Conservation (phyloP, 257 asterid species). For the Leonotis leonurus region DNA sequence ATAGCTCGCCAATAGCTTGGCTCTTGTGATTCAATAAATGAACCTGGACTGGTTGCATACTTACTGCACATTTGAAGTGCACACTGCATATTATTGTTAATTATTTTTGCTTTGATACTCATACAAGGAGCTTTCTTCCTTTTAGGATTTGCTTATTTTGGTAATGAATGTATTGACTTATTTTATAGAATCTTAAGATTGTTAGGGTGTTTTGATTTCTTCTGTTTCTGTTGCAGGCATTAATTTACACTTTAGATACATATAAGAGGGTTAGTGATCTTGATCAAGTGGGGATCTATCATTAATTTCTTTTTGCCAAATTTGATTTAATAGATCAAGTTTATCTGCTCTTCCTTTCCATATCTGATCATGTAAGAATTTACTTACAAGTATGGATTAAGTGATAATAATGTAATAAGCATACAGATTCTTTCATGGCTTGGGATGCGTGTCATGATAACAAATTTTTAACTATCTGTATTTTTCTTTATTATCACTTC, state of each 20-base stretch:
- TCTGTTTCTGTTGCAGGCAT: not conserved
- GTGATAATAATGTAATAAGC: not conserved
- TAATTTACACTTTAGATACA: not conserved
- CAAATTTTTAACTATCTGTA: too few species aligned
- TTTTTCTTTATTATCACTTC: not conserved
- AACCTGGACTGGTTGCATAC: conserved; percentile 4
- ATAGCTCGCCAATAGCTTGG: too few species aligned
- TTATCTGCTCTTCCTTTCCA: too few species aligned
- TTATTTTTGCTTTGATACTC: too few species aligned
- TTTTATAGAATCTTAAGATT: not conserved
- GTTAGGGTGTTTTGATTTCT: not conserved
- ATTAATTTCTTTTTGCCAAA: not conserved
- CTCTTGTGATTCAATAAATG: conserved; percentile 25
- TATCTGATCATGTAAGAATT: conserved; percentile 1
- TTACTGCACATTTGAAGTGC: too few species aligned
- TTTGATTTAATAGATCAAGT: not conserved
- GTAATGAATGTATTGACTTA: conserved; percentile 4
- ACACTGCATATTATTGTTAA: conserved; percentile 1
- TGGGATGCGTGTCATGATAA: too few species aligned
- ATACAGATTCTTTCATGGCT: too few species aligned
- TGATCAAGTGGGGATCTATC: not conserved
- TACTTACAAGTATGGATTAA: not conserved
- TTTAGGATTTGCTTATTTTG: too few species aligned
- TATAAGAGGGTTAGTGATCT: not conserved
- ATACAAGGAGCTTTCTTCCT: too few species aligned